Evolutionary conservation across 345 rosid genomes (phyloP), one percentile per base, ranked within the genome.

Genomic region (Mallotus nudiflorus): DNA sequence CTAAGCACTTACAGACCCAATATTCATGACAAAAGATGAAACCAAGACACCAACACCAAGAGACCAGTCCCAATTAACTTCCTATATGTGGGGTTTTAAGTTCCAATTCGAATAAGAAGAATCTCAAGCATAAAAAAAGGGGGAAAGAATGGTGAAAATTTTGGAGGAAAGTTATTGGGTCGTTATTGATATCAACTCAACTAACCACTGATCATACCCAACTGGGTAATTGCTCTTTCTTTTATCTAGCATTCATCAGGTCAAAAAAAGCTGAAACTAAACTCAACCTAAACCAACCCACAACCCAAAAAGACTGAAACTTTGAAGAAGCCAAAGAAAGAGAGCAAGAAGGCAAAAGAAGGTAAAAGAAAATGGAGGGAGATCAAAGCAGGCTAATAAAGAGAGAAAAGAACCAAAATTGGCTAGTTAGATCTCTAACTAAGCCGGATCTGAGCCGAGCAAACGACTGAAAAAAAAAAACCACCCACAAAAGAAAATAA

Each of bases 401-500:
- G 67, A 67, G 58, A 67, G 51, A 28, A 1, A 53, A n/a, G n/a
- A n/a, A n/a, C n/a, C n/a, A n/a, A 40, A 77, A 73, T 77, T 75
- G 82, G 90, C 85, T 82, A 78, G 22, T 50, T 44, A 27, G 66
- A 75, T 69, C 73, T 4, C 9, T 53, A 74, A 81, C 76, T 78
- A 48, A 76, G 88, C 84, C 84, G 82, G 86, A 90, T 86, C 91
- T 78, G 75, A 84, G 94, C 89, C 86, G 90, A 82, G 80, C 72
- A 33, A 45, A 68, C n/a, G 72, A 74, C 57, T 69, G 73, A 55
- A 25, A 62, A 20, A n/a, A n/a, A n/a, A n/a, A n/a, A n/a, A n/a
- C n/a, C n/a, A n/a, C n/a, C n/a, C n/a, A n/a, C n/a, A 59, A 29
- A 42, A 9, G 9, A 19, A 48, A 18, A 33, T 14, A 25, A 11